Evolutionary conservation across 2,329 filamentous ascomycete genomes (phyloP), one percentile per base, ranked within the genome.

Genomic region (Claviceps maximensis): DNA sequence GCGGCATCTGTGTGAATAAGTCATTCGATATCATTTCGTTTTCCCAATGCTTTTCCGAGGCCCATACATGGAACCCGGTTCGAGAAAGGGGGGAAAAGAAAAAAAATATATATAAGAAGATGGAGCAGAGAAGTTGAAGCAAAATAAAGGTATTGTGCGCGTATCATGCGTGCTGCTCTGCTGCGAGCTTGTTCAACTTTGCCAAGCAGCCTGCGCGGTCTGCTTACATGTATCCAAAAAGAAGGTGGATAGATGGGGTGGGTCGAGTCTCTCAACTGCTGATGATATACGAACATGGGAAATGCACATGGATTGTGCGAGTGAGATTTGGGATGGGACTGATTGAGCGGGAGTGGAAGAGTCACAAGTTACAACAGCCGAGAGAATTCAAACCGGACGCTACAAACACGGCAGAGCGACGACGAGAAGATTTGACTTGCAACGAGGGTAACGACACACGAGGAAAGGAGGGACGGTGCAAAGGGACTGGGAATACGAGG

Each of bases 1-100:
- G 67, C 45, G 53, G 53, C 38, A 73, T 59, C 23, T 62, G 68
- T 51, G 66, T 60, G 59, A 70, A 65, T 47, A 63, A 58, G 56
- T 63, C 55, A 59, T 55, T 53, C 51, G 57, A 57, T 53, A 62
- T 62, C 61, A 65, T 61, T 55, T 38, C 58, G 42, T 36, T 54
- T 10, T 50, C 54, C 58, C 49, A 23, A 52, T 52, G 45, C 49
- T 54, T 15, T 23, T 12, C 21, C n/a, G 10, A 36, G 25, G n/a
- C 12, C 6, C 19, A 10, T 9, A 2, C 25, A 12, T 29, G n/a
- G n/a, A n/a, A n/a, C n/a, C n/a, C n/a, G n/a, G 1, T 23, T 23
- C 8, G 17, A 17, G 21, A 17, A 25, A 25, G n/a, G 36, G 15
- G 15, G 15, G n/a, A 36, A 13, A 36, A 13, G 21, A 25, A 15